A percentile compares a stretch with the other conserved stretches of the same genome.
phyloP scores from a whole-genome alignment of 192 early-diverging fungal species.

The Podila clonocystis region DNA sequence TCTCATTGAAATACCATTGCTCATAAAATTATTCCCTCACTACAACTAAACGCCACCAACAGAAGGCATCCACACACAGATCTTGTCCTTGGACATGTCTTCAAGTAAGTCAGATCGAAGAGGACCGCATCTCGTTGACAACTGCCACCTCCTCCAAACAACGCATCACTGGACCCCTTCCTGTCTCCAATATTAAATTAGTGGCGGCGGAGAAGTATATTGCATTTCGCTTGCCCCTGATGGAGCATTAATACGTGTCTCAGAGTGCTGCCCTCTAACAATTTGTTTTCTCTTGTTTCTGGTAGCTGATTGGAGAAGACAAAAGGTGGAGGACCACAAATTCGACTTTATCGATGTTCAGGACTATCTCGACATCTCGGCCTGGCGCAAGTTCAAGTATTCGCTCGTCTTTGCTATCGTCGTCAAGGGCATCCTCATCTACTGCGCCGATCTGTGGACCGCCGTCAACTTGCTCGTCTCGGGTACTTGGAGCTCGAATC shows the following conservation, averaged over 20 bases:
- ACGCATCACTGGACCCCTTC: too few species aligned
- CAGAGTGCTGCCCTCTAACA: conserved; percentile 7
- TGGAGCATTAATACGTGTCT: not conserved
- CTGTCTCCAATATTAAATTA: too few species aligned
- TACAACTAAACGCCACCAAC: not conserved
- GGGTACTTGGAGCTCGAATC: conserved; percentile 32
- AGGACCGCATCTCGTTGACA: not conserved
- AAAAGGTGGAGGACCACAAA: conserved; percentile 83
- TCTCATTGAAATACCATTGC: conserved; percentile 23
- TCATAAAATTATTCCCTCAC: conserved; percentile 1
- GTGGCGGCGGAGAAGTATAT: too few species aligned
- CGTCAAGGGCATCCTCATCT: conserved; percentile 78
- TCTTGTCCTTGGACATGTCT: not conserved
- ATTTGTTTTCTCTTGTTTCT: not conserved
- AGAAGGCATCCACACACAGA: too few species aligned
- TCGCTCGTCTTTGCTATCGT: conserved; percentile 66
- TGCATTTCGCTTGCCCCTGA: too few species aligned
- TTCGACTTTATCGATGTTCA: conserved; percentile 89
- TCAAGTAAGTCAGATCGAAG: not conserved
- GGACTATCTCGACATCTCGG: conserved; percentile 67
- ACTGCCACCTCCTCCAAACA: not conserved
- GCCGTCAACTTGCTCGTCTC: conserved; percentile 71
- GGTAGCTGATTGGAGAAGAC: conserved; percentile 78
- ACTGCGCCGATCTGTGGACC: conserved; percentile 83
- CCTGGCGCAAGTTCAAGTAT: conserved; percentile 58